A percentile compares a stretch with the other conserved stretches of the same genome.
These are phyloP conservation scores for Saccharomycopsis hybrid DNA, from an alignment of 1,139 yeast genomes.

Conservation along the genomic window DNA sequence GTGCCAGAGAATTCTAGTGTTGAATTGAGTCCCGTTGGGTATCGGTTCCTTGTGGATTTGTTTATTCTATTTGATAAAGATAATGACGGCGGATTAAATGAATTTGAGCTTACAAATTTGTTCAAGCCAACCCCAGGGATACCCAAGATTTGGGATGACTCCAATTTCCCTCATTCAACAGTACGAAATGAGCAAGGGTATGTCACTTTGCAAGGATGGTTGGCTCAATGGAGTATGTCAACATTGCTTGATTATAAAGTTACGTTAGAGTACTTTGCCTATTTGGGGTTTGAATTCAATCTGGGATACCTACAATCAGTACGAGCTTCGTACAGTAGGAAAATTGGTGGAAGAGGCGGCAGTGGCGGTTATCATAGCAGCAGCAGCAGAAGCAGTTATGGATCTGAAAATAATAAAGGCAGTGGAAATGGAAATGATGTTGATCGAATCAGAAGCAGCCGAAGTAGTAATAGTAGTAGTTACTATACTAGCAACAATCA, in stretches of 20 bases:
- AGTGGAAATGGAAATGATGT: neutral
- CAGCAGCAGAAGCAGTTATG: too few species aligned
- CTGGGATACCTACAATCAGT: too few species aligned
- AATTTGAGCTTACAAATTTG: conserved; percentile 56
- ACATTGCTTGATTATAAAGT: conserved; percentile 79
- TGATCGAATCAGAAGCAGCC: too few species aligned
- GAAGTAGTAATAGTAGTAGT: too few species aligned
- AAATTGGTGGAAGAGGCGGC: too few species aligned
- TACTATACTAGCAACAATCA: too few species aligned
- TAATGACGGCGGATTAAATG: conserved; percentile 90
- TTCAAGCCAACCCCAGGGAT: conserved; percentile 91
- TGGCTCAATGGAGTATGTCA: conserved; percentile 97
- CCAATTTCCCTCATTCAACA: conserved; percentile 78
- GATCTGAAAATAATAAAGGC: too few species aligned
- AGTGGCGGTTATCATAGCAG: too few species aligned
- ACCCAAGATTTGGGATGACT: conserved; percentile 79
- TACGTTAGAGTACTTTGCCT: conserved; percentile 82
- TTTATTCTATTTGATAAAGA: conserved; percentile 85
- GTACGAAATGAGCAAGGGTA: conserved; percentile 86
- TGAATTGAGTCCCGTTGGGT: conserved; percentile 90
- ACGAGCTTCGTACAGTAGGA: too few species aligned
- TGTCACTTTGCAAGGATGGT: conserved; percentile 94
- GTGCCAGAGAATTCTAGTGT: conserved; percentile 76
- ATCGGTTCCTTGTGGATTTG: conserved; percentile 82
- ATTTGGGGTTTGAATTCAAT: conserved; percentile 86